Conservation (phyloP, 768 basidiomycete genomes). For the Multifurca ochricompacta region DNA sequence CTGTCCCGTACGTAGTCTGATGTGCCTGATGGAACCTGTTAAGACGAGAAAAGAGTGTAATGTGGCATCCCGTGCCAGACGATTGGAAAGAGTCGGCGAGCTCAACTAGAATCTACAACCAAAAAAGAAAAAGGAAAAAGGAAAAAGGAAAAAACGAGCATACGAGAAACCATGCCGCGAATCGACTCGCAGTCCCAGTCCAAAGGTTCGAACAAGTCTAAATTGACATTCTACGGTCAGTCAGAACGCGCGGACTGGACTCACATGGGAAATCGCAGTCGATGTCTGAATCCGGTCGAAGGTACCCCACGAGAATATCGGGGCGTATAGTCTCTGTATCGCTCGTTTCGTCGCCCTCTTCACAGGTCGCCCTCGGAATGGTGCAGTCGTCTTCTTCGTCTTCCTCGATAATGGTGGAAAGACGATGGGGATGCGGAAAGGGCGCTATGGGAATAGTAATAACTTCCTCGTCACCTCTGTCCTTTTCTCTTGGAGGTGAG, state of each 20-base stretch:
- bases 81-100: constrained; percentile 9
- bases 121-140: not conserved
- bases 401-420: constrained; percentile 7
- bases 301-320: not conserved
- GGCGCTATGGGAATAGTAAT: not conserved
- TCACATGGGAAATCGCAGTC: not conserved
- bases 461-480: not conserved
- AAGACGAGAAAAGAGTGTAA: constrained; percentile 8
- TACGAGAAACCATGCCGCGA: not conserved
- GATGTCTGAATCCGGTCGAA: not conserved
- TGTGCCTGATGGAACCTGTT: not conserved
- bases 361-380: not conserved
- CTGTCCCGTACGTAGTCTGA: not conserved
- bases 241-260: not conserved
- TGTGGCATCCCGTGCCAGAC: not conserved
- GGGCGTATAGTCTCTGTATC: constrained; percentile 5
- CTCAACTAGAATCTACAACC: constrained; percentile 1
- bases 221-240: constrained; percentile 3
- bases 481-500: not conserved
- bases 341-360: constrained; percentile 1
- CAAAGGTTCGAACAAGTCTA: not conserved
- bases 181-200: not conserved
- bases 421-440: constrained; percentile 9
- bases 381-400: not conserved
- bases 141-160: not conserved